These are phyloP conservation scores for Clavulina sp. DNA, from an alignment of 768 basidiomycete genomes.

Conservation along the genomic window DNA sequence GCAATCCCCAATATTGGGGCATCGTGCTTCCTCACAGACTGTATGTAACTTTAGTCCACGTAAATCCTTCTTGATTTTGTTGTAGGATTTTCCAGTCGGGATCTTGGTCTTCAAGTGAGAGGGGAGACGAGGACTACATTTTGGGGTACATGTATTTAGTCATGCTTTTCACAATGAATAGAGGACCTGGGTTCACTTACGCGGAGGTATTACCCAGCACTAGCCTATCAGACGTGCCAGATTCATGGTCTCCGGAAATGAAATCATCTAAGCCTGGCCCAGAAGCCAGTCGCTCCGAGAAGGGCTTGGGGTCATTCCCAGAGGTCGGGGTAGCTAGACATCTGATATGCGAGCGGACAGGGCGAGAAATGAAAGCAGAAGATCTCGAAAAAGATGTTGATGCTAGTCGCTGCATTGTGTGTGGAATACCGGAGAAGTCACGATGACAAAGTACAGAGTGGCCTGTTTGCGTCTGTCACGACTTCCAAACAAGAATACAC, in stretches of 20 bases:
- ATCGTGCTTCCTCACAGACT: slow-evolving; percentile 96
- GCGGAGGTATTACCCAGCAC: slow-evolving; percentile 53
- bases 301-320: too few relatives aligned
- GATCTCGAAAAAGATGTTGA: too few relatives aligned
- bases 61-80: slow-evolving; percentile 87
- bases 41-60: slow-evolving; percentile 84
- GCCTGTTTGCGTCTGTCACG: too few relatives aligned
- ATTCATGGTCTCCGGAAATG: slow-evolving; percentile 33
- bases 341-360: too few relatives aligned
- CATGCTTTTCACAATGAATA: background rate
- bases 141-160: background rate
- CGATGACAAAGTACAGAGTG: too few relatives aligned
- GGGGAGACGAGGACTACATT: slow-evolving; percentile 62
- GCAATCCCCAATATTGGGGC: slow-evolving; percentile 99
- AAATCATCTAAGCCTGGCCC: slow-evolving; percentile 76
- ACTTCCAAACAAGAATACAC: too few relatives aligned
- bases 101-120: slow-evolving; percentile 80
- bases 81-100: slow-evolving; percentile 75
- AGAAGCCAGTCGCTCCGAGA: slow-evolving; percentile 25
- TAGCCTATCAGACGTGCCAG: slow-evolving; percentile 31
- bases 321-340: too few relatives aligned
- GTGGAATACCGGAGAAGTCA: too few relatives aligned
- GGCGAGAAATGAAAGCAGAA: too few relatives aligned
- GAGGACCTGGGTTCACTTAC: slow-evolving; percentile 24
- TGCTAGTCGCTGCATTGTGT: too few relatives aligned